Base-by-base conservation (phyloP, 208 protist genomes). In the Leishmania martiniquensis region DNA sequence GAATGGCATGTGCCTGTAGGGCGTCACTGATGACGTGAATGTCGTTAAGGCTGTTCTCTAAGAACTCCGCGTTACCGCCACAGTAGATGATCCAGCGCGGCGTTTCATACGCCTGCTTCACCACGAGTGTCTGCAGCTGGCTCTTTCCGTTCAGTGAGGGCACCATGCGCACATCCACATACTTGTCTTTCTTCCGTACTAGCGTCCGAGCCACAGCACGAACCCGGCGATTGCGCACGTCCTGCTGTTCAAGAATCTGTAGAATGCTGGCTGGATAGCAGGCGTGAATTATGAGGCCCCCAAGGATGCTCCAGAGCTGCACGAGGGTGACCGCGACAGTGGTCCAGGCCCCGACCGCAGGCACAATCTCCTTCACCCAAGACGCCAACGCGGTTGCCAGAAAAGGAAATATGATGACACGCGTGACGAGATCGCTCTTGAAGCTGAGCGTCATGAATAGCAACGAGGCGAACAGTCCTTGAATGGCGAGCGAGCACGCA, bases 51-150 rank as follows among this genome's bases (percentile, higher is more conserved):
- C 67, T 87, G 68, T 87, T 81, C 76, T 97, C 90, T 67, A 95
- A 76, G 34, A 96, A 85, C 81, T 97, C 90, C 0, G 85, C 89
- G 75, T 97, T 97, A 34, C 93, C 93, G 22, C 92, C 91, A 72
- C 92, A 83, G 83, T 97, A 97, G 20, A 96, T 25, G 4, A 96
- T 63, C 91, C 93, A 97, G 4, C 84, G 81, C 44, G 76, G 47
- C 9, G 88, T 90, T 15, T 71, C 51, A 52, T 87, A 70, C 17
- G 76, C 71, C 60, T 74, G 84, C 60, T 77, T 71, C 15, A 95
- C 80, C 10, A 87, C 68, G 3, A 91, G 72, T 13, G 81, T 85
- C 71, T 97, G 91, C 51, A 97, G 84, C 22, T 72, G 15, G 10
- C 81, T 37, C 49, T 86, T 87, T 39, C 67, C 70, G 12, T 76